Evolutionary conservation across 2,329 filamentous ascomycete species (phyloP).

Genomic region (Pseudogymnoascus sp.): DNA sequence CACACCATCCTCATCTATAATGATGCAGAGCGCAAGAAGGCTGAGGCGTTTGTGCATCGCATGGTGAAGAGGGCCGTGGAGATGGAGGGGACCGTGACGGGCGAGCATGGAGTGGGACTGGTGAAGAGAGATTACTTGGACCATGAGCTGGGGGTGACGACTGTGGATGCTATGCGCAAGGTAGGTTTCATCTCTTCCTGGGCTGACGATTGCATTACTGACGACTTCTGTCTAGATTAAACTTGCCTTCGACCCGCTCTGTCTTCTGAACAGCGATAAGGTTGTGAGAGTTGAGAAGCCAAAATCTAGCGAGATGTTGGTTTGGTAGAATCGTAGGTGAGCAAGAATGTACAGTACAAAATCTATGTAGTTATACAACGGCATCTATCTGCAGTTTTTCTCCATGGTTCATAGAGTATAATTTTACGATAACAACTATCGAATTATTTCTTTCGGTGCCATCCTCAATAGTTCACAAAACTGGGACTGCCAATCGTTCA

Average conservation of each 20-base stretch:
- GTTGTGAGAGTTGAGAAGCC: constrained; percentile 53
- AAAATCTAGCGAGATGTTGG: constrained; percentile 37
- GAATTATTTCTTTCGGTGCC: neutral
- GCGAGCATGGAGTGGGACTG: constrained; percentile 75
- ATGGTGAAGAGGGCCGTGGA: constrained; percentile 84
- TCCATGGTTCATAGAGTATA: neutral
- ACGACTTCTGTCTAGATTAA: constrained; percentile 49
- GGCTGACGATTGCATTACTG: neutral
- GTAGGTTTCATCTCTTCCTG: constrained; percentile 34
- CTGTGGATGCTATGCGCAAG: constrained; percentile 77
- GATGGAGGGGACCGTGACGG: constrained; percentile 77
- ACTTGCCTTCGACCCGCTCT: constrained; percentile 68
- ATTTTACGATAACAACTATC: no score
- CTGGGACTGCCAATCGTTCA: neutral
- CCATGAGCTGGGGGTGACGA: constrained; percentile 65
- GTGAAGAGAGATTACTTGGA: constrained; percentile 78
- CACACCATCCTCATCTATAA: constrained; percentile 59
- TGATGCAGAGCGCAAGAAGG: constrained; percentile 55
- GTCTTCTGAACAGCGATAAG: constrained; percentile 58
- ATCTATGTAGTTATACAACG: neutral
- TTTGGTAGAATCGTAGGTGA: constrained; percentile 31
- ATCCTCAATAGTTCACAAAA: neutral
- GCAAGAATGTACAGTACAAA: neutral
- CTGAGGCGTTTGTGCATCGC: constrained; percentile 64
- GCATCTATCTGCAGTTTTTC: neutral